These are phyloP conservation scores for Cardamine resedifolia DNA, from an alignment of 345 rosid genomes.

Conservation along the genomic window DNA sequence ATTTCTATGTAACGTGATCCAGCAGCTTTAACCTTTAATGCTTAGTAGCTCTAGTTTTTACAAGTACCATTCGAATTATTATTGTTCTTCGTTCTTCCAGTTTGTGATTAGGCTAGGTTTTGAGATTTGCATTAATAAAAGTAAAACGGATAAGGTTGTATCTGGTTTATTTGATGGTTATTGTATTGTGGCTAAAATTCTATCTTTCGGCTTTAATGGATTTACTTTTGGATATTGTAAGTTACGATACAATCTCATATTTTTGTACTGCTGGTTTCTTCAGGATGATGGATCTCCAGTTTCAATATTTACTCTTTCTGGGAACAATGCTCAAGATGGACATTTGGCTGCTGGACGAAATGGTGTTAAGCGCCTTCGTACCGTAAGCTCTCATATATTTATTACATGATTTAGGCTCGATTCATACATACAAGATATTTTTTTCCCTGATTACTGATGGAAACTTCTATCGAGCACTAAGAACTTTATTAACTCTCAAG, in stretches of 20 bases:
- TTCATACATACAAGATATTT: neutral
- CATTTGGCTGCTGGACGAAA: constrained; percentile 93
- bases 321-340: constrained; percentile 81
- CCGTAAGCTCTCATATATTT: constrained; percentile 48
- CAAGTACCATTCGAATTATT: neutral
- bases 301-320: constrained; percentile 77
- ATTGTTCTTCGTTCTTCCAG: constrained; percentile 9
- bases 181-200: too few species aligned
- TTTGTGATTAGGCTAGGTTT: neutral
- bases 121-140: constrained; percentile 2
- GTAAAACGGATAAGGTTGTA: neutral
- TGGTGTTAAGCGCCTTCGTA: constrained; percentile 98
- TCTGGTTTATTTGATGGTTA: neutral
- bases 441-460: neutral
- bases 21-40: neutral
- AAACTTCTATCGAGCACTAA: neutral
- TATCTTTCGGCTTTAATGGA: neutral
- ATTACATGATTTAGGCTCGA: constrained; percentile 8
- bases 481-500: neutral
- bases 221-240: neutral
- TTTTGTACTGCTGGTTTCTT: constrained; percentile 15
- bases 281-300: constrained; percentile 98
- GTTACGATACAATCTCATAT: neutral
- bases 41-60: neutral
- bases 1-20: constrained; percentile 3